Conservation (phyloP, 2,329 filamentous ascomycete genomes). For the Exserohilum turcica region DNA sequence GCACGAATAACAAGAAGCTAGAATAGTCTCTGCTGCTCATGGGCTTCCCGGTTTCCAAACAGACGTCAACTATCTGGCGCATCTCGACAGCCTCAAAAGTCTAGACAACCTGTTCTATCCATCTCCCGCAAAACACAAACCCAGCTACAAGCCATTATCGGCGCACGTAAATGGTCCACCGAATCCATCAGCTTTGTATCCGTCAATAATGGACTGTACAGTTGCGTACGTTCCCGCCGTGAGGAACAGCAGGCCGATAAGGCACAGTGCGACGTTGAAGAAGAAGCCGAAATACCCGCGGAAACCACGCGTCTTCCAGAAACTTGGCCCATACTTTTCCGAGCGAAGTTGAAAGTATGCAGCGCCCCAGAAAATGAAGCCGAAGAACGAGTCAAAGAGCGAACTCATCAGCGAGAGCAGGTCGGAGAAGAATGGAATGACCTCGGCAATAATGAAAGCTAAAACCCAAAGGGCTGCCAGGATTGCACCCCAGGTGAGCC, state of each 20-base stretch:
- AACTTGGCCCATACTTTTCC: conserved; percentile 63
- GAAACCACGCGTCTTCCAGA: conserved; percentile 60
- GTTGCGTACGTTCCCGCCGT: conserved; percentile 76
- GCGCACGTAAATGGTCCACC: conserved; percentile 76
- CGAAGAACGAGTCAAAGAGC: conserved; percentile 90
- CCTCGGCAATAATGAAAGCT: conserved; percentile 90
- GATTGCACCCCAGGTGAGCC: conserved; percentile 78
- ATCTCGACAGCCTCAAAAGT: neutral
- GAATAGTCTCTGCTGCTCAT: too few relatives aligned
- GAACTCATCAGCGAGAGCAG: conserved; percentile 77
- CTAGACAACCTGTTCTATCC: neutral
- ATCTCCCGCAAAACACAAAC: neutral
- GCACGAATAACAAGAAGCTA: neutral
- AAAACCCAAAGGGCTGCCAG: conserved; percentile 76
- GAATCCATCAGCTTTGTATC: conserved; percentile 68
- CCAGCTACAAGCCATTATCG: conserved; percentile 64
- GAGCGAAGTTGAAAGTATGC: conserved; percentile 78
- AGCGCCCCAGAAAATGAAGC: conserved; percentile 93
- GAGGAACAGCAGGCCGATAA: conserved; percentile 79
- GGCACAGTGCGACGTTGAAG: conserved; percentile 74
- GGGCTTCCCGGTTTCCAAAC: neutral
- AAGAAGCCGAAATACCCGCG: conserved; percentile 60
- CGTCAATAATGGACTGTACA: conserved; percentile 74
- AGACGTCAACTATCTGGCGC: neutral
- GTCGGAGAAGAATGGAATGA: conserved; percentile 91